Conservation (phyloP, 2,329 filamentous ascomycete species). For the Lachnellula suecica region DNA sequence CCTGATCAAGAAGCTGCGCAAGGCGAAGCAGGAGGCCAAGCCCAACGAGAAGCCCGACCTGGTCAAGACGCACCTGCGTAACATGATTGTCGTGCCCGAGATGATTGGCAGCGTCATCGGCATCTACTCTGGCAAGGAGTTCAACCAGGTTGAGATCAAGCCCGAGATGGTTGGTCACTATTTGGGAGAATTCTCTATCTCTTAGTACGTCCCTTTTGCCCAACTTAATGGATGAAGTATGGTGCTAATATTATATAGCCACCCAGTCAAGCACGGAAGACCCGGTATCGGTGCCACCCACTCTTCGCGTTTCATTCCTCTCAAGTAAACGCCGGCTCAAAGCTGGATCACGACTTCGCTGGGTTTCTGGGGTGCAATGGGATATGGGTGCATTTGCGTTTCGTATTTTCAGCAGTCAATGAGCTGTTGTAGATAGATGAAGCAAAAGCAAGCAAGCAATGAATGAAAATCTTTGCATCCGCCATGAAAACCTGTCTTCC, state of each 20-base stretch:
- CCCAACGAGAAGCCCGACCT: slow-evolving; percentile 99
- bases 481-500: not conserved
- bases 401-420: slow-evolving; percentile 13
- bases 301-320: slow-evolving; percentile 99
- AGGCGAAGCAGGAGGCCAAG: slow-evolving; percentile 97
- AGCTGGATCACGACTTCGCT: slow-evolving; percentile 7
- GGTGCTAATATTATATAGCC: slow-evolving; percentile 65
- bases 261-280: slow-evolving; percentile 99
- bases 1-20: slow-evolving; percentile 99
- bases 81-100: slow-evolving; percentile 99
- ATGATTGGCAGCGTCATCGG: slow-evolving; percentile 99
- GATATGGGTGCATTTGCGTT: slow-evolving; percentile 17
- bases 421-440: slow-evolving; percentile 17
- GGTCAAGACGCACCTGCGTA: slow-evolving; percentile 98
- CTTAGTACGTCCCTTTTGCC: slow-evolving; percentile 74
- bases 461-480: slow-evolving; percentile 14
- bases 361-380: slow-evolving; percentile 26
- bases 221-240: not conserved
- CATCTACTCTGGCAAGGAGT: slow-evolving; percentile 99
- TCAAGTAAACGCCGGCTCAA: slow-evolving; percentile 70
- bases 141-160: slow-evolving; percentile 99
- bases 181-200: slow-evolving; percentile 99
- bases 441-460: too few species aligned
- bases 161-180: slow-evolving; percentile 99
- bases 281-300: slow-evolving; percentile 99